Base-by-base conservation (phyloP, 495 filamentous ascomycete genomes). In the Aspergillus funiculosus region DNA sequence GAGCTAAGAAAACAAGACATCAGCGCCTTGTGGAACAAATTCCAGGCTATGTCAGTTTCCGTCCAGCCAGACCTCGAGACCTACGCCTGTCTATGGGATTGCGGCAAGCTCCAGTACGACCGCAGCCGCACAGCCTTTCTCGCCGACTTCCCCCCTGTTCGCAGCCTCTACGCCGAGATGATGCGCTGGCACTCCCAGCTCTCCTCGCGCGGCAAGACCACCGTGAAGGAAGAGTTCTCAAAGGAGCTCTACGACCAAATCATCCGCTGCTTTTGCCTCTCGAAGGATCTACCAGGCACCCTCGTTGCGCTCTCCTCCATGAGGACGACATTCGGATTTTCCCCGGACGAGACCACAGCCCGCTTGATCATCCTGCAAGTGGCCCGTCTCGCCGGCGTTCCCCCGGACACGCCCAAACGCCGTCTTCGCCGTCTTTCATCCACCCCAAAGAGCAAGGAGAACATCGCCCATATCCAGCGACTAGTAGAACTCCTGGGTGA, bases 61-160 rank as follows among this genome's bases (percentile, higher is more conserved):
- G 62, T 82, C 7, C 57, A 64, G 26, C 82, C 83, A 0, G 82
- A 89, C 51, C 68, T 82, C 1, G 77, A 82, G 56, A 87, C 86
- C 6, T 90, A 81, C 57, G 68, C 76, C 30, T 80, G 76, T 28
- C 73, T 91, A 8, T 91, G 83, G 68, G 76, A 73, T 57, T 69
- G 63, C 58, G 77, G 56, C 10, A 74, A 75, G 36, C 71, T 80
- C 14, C 68, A 77, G 46, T 67, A 74, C 24, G 72, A 79, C 49
- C 68, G 62, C 17, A 48, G 68, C 11, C 63, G 61, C 20, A 64
- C 65, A 10, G 50, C 67, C 0, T 65, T 55, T 25, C 50, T 60
- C 34, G 41, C 52, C 4, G 63, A 52, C 25, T 73, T 76, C 32
- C 67, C 68, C 28, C 57, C 60, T 1, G 71, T 73, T 5, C 75